Evolutionary conservation across 768 basidiomycete genomes (phyloP).

Genomic region (Hygrocybe punicea): DNA sequence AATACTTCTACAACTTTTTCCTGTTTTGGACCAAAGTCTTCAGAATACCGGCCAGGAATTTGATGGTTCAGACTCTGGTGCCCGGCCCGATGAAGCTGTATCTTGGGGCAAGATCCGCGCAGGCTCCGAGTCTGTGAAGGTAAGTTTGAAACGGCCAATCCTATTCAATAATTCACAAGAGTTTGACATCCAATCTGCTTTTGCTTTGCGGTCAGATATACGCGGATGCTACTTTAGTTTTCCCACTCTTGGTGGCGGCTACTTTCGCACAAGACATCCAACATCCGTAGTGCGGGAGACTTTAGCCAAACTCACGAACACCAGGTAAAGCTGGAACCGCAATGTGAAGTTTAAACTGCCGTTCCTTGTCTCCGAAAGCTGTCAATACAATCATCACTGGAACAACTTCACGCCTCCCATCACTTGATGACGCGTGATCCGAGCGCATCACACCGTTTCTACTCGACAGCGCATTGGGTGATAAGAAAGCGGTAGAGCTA

Average conservation of each 20-base stretch:
- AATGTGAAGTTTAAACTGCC: too few species aligned
- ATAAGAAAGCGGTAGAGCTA: background rate
- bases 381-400: too few species aligned
- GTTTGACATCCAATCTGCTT: slow-evolving; percentile 26
- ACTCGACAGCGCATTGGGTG: background rate
- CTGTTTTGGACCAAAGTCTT: slow-evolving; percentile 7
- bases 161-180: slow-evolving; percentile 2
- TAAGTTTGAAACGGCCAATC: slow-evolving; percentile 30
- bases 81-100: slow-evolving; percentile 94
- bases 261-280: slow-evolving; percentile 67
- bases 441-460: background rate
- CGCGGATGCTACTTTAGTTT: slow-evolving; percentile 96
- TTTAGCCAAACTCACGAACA: too few species aligned
- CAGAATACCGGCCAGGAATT: slow-evolving; percentile 99
- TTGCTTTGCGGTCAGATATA: slow-evolving; percentile 74
- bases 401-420: too few species aligned
- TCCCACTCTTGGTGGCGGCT: slow-evolving; percentile 91
- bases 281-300: background rate
- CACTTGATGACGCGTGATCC: background rate
- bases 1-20: background rate
- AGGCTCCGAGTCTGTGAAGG: slow-evolving; percentile 80
- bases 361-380: too few species aligned
- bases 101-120: slow-evolving; percentile 98
- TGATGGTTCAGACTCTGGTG: slow-evolving; percentile 96
- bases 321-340: too few species aligned